Percentiles rank a stretch among this genome's conserved stretches.
phyloP scores from a whole-genome alignment of 2,329 filamentous ascomycete genomes.

The Colletotrichum godetiae region DNA sequence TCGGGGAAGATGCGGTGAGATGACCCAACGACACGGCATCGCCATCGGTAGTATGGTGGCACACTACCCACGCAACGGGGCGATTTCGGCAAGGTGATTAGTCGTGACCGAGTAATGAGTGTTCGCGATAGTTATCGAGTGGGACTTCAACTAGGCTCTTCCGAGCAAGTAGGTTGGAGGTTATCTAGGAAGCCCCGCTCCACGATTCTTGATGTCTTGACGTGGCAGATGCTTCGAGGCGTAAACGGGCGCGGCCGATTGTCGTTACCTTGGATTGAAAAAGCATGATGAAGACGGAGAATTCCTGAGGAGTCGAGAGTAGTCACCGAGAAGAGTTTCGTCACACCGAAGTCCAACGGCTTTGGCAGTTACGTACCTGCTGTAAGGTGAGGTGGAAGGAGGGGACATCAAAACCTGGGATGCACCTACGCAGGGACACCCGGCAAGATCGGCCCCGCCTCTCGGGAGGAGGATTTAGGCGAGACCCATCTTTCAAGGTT shows the following conservation, averaged over 20 bases:
- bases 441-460: neutral
- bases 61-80: neutral
- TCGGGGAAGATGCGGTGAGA: conserved; percentile 12
- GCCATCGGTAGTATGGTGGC: neutral
- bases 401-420: neutral
- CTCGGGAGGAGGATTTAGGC: neutral
- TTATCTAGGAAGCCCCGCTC: neutral
- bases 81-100: neutral
- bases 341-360: neutral
- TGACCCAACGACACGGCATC: neutral
- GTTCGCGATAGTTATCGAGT: neutral
- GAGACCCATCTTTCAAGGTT: neutral
- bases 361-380: neutral
- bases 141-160: neutral
- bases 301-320: neutral
- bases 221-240: neutral
- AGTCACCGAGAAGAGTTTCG: neutral
- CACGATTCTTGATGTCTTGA: too few species aligned
- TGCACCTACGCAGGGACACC: neutral
- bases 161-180: neutral
- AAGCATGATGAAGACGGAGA: neutral
- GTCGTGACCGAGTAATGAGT: neutral
- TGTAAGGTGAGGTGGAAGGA: neutral
- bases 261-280: neutral
- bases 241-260: neutral